Conservation (phyloP, 78 protist species). For the Dictyostelium purpureum region DNA sequence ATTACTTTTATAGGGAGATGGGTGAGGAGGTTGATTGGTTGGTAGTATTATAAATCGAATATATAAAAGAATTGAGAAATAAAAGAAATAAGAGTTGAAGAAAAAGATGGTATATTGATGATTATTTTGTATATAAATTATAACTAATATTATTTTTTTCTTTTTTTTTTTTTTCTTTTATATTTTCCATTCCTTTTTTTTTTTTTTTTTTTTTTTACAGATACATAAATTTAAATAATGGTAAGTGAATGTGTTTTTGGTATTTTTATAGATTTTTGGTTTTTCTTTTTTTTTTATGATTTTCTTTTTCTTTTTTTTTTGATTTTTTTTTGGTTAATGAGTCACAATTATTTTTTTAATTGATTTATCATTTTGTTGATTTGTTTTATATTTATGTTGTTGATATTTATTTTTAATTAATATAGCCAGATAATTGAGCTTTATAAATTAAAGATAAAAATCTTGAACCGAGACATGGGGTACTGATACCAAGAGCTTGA, state of each 20-base stretch:
- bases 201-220: too few relatives aligned
- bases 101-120: too few relatives aligned
- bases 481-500: constrained; percentile 60
- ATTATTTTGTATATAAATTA: too few relatives aligned
- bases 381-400: not conserved
- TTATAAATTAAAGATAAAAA: constrained; percentile 75
- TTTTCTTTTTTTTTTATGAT: not conserved
- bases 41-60: too few relatives aligned
- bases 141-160: too few relatives aligned
- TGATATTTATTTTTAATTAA: not conserved
- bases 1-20: too few relatives aligned
- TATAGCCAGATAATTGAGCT: constrained; percentile 63
- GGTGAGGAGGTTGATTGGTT: too few relatives aligned
- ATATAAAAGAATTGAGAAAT: too few relatives aligned
- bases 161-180: too few relatives aligned
- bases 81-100: too few relatives aligned
- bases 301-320: not conserved
- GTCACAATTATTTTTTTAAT: not conserved
- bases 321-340: not conserved
- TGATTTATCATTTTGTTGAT: not conserved
- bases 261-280: not conserved
- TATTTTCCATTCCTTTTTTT: too few relatives aligned
- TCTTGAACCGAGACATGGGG: constrained; percentile 83
- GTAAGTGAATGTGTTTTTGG: not conserved
- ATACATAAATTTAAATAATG: too few relatives aligned